phyloP scores from a whole-genome alignment of 495 filamentous ascomycete genomes.

The Parachaetomium inaequale region DNA sequence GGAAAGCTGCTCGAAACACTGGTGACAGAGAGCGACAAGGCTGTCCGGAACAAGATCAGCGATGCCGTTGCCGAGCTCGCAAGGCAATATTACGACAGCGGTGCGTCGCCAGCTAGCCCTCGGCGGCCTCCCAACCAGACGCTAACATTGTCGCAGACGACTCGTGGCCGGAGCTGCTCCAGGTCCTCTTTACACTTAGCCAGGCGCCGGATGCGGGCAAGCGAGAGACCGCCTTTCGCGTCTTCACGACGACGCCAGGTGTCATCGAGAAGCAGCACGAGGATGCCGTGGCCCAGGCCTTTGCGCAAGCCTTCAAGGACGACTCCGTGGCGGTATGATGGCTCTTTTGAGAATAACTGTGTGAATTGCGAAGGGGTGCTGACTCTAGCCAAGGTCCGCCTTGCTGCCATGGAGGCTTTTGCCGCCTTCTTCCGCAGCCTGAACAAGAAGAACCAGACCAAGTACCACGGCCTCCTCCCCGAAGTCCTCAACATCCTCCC shows the following conservation, averaged over 20 bases:
- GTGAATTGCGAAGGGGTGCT: conserved; percentile 7
- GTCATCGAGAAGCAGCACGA: conserved; percentile 97
- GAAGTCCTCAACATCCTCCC: conserved; percentile 89
- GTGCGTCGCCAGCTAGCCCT: conserved; percentile 49
- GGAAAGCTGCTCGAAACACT: conserved; percentile 76
- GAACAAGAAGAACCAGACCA: conserved; percentile 75
- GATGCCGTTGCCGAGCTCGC: conserved; percentile 95
- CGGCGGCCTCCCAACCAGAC: background rate
- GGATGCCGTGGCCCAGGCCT: conserved; percentile 75
- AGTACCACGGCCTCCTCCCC: conserved; percentile 81
- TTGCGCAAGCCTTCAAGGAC: conserved; percentile 89
- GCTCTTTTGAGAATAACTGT: conserved; percentile 2
- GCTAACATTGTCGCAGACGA: conserved; percentile 55
- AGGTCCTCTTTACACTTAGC: conserved; percentile 80
- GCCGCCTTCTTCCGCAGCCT: conserved; percentile 91
- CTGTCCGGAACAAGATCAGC: conserved; percentile 89
- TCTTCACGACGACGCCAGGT: conserved; percentile 91
- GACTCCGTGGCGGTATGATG: conserved; percentile 65
- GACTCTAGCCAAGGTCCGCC: conserved; percentile 59
- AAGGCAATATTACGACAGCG: conserved; percentile 86
- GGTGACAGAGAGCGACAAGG: conserved; percentile 60
- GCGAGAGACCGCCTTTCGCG: conserved; percentile 85
- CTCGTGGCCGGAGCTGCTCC: conserved; percentile 86
- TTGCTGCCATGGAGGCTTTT: conserved; percentile 95
- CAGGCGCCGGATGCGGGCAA: conserved; percentile 74